Conservation (phyloP, 2,329 filamentous ascomycete genomes). For the Stemphylium beticola region DNA sequence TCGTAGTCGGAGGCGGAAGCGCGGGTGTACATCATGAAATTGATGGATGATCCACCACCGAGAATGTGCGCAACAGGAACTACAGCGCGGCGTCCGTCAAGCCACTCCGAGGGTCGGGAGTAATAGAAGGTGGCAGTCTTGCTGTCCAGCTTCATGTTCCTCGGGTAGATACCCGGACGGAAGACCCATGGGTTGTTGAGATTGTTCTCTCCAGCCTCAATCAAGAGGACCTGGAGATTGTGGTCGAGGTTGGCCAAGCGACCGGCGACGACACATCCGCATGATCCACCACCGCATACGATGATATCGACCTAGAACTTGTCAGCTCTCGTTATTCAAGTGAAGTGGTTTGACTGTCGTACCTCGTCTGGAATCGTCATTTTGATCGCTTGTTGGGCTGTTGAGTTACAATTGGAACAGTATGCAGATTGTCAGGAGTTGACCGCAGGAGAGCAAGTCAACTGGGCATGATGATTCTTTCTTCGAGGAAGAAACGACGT, state of each 20-base stretch:
- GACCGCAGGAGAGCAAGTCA: slow-evolving; percentile 41
- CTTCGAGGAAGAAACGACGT: slow-evolving; percentile 17
- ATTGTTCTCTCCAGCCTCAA: slow-evolving; percentile 75
- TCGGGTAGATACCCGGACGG: slow-evolving; percentile 77
- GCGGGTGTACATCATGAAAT: slow-evolving; percentile 81
- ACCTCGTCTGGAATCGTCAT: slow-evolving; percentile 73
- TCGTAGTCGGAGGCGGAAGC: slow-evolving; percentile 77
- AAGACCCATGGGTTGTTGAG: slow-evolving; percentile 80
- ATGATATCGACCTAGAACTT: slow-evolving; percentile 71
- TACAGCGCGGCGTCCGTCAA: slow-evolving; percentile 72
- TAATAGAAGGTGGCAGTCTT: slow-evolving; percentile 85
- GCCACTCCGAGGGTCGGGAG: slow-evolving; percentile 74
- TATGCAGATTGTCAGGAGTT: slow-evolving; percentile 7
- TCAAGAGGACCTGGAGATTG: slow-evolving; percentile 72
- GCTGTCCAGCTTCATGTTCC: slow-evolving; percentile 80
- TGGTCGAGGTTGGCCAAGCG: slow-evolving; percentile 77
- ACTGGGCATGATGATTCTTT: slow-evolving; percentile 30
- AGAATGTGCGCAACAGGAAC: slow-evolving; percentile 78
- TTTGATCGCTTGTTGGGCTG: slow-evolving; percentile 16
- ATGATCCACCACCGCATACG: slow-evolving; percentile 76
- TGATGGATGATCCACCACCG: slow-evolving; percentile 75
- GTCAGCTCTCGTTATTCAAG: background rate
- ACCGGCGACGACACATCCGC: slow-evolving; percentile 58
- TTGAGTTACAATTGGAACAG: slow-evolving; percentile 2
- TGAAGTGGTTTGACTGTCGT: background rate